These are phyloP conservation scores for Calonectria montana DNA, from an alignment of 2,329 filamentous ascomycete genomes.

Conservation along the genomic window DNA sequence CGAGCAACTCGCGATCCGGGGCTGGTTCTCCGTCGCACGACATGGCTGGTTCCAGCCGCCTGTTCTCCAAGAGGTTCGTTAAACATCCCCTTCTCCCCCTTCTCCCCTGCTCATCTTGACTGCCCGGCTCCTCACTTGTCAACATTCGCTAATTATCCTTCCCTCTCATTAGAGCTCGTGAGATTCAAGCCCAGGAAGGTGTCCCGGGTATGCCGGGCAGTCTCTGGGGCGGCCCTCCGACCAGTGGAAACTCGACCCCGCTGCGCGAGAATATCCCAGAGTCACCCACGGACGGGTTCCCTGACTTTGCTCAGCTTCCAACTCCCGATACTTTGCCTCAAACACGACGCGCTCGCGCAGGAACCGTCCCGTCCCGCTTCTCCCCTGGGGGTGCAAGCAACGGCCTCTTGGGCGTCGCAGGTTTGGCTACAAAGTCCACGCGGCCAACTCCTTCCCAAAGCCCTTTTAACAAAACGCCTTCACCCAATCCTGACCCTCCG, in stretches of 20 bases:
- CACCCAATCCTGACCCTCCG: slow-evolving; percentile 63
- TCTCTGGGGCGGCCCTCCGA: slow-evolving; percentile 95
- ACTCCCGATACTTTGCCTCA: slow-evolving; percentile 74
- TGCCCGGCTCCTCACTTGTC: background rate
- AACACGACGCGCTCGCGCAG: slow-evolving; percentile 85
- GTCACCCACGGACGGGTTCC: slow-evolving; percentile 95
- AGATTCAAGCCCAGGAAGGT: slow-evolving; percentile 97
- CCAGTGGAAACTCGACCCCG: slow-evolving; percentile 95
- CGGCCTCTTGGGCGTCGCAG: slow-evolving; percentile 66
- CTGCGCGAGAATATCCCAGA: slow-evolving; percentile 97
- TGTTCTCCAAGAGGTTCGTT: slow-evolving; percentile 92
- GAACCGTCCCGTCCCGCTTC: slow-evolving; percentile 95
- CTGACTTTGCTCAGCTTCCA: slow-evolving; percentile 83
- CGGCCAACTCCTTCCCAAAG: slow-evolving; percentile 88
- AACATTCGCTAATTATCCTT: slow-evolving; percentile 29
- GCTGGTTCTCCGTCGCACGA: slow-evolving; percentile 98
- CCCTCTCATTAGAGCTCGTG: slow-evolving; percentile 77
- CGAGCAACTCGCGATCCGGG: slow-evolving; percentile 77
- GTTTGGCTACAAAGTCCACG: slow-evolving; percentile 78
- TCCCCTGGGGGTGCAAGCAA: slow-evolving; percentile 78
- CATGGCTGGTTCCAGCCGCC: slow-evolving; percentile 74
- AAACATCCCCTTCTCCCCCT: slow-evolving; percentile 30
- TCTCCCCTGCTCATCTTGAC: background rate
- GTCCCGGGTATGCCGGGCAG: slow-evolving; percentile 74
- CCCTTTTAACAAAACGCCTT: slow-evolving; percentile 79